phyloP scores from a whole-genome alignment of 805 yeast genomes.

The Starmerella sirachaensis region DNA sequence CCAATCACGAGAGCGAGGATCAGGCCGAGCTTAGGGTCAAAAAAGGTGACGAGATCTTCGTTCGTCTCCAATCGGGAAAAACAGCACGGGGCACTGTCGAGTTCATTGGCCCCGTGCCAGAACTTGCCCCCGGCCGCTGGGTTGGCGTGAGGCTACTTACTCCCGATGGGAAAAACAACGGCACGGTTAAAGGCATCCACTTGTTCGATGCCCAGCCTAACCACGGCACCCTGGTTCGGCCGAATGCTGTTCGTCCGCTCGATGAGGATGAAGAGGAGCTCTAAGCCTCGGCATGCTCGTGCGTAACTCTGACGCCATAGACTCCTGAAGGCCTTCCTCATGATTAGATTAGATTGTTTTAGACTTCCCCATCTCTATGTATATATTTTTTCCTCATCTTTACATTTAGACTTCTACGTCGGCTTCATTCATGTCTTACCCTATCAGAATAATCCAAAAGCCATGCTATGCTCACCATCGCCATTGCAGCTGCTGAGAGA shows the following conservation, averaged over 20 bases:
- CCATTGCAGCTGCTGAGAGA: too few relatives aligned
- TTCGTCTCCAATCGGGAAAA: constrained; percentile 25
- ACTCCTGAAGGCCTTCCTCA: too few relatives aligned
- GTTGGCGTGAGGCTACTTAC: constrained; percentile 77
- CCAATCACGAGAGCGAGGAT: background rate
- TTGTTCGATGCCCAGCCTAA: constrained; percentile 45
- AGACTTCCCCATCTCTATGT: too few relatives aligned
- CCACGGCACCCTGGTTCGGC: constrained; percentile 72
- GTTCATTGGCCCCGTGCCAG: constrained; percentile 57
- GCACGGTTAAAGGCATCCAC: constrained; percentile 47
- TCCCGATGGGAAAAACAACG: constrained; percentile 80
- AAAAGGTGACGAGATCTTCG: constrained; percentile 27
- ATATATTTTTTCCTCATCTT: too few relatives aligned
- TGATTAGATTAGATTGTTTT: too few relatives aligned
- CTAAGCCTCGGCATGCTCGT: constrained; percentile 9
- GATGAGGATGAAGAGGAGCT: constrained; percentile 43
- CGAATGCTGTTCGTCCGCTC: constrained; percentile 56
- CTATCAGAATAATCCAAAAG: too few relatives aligned
- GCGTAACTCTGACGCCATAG: too few relatives aligned
- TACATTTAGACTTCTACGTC: too few relatives aligned
- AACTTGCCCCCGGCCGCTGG: constrained; percentile 45
- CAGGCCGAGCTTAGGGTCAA: constrained; percentile 8
- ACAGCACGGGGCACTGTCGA: constrained; percentile 57
- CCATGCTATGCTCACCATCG: too few relatives aligned
- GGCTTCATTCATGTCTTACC: too few relatives aligned